Evolutionary conservation across 495 filamentous ascomycete genomes (phyloP), one percentile per base, ranked within the genome.

Genomic region (Cercophora newfieldiana): DNA sequence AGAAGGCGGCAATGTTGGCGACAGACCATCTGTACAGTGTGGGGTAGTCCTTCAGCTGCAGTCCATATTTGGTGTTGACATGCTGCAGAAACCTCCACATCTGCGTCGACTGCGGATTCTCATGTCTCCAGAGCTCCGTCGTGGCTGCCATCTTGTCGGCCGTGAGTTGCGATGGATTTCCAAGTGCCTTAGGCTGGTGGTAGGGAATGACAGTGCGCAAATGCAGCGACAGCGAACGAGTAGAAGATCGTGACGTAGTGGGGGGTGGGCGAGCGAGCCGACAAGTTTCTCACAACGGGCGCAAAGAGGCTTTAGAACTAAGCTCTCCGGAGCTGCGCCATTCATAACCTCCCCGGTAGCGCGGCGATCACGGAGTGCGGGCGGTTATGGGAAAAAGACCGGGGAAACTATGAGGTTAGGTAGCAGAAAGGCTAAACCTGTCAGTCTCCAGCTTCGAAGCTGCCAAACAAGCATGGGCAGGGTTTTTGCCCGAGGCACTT

Each of bases 21-120:
- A 93, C 85, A 61, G 91, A 96, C 95, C 95, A 99, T 69, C 83
- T 79, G 79, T 92, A 90, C 14, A 97, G 83, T 12, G 85, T 82
- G 22, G 88, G 75, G 69, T 96, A 94, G 69, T 82, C 84, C 19
- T 79, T 69, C 62, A 96, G 81, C 16, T 80, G 74, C 37, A 91
- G 69, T 4, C 77, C 74, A 75, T 94, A 86, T 71, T 91, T 91
- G 49, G 82, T 67, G 72, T 89, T 90, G 44, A 96, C 81, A 55
- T 81, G 77, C 62, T 85, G 77, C 72, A 94, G 83, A 72, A 95
- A 94, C 63, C 80, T 81, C 77, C 84, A 86, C 78, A 92, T 92
- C 58, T 84, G 85, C 7, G 90, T 94, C 29, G 79, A 76, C 58
- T 85, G 75, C 1, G 90, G 91, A 54, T 84, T 73, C n/a, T 84